A percentile compares a stretch with the other conserved stretches of the same genome.
Conservation (phyloP, 31 red algal genomes). For the Endocladia muricata region DNA sequence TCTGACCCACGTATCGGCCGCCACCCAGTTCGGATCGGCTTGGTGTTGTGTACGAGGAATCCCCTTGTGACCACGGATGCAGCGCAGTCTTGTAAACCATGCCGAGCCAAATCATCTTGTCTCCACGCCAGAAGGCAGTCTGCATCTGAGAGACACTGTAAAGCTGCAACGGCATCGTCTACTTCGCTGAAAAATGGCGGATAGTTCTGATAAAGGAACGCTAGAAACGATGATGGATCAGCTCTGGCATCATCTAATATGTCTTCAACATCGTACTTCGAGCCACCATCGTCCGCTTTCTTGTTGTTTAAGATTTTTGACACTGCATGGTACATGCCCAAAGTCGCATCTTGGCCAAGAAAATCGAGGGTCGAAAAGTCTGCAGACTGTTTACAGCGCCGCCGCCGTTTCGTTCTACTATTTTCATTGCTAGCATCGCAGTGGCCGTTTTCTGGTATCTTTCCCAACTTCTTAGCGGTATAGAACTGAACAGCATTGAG, state of each 20-base stretch:
- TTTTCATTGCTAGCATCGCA: neutral
- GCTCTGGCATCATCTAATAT: slow-evolving; percentile 43
- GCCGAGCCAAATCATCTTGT: slow-evolving; percentile 35
- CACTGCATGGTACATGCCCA: slow-evolving; percentile 55
- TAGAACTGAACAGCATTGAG: slow-evolving; percentile 50
- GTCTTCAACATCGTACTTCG: slow-evolving; percentile 40
- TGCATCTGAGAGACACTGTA: slow-evolving; percentile 35
- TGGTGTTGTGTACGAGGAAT: slow-evolving; percentile 46
- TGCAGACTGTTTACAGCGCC: neutral
- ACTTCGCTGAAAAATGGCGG: slow-evolving; percentile 37
- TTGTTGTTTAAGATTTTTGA: slow-evolving; percentile 68
- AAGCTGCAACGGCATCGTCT: slow-evolving; percentile 29
- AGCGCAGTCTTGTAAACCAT: slow-evolving; percentile 41
- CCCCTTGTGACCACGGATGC: slow-evolving; percentile 59
- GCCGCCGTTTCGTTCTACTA: neutral
- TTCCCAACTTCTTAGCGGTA: neutral
- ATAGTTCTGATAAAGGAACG: slow-evolving; percentile 65
- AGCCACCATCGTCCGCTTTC: slow-evolving; percentile 15
- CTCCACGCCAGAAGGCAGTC: slow-evolving; percentile 52
- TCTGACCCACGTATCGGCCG: slow-evolving; percentile 56
- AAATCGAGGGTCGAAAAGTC: neutral
- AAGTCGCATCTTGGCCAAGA: slow-evolving; percentile 26
- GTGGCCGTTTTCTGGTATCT: neutral
- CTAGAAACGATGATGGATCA: slow-evolving; percentile 43
- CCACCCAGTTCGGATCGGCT: slow-evolving; percentile 51